A percentile compares a stretch with the other conserved stretches of the same genome.
These are phyloP conservation scores for Apiospora rasikravindrae DNA, from an alignment of 2,329 filamentous ascomycete species.

Conservation along the genomic window DNA sequence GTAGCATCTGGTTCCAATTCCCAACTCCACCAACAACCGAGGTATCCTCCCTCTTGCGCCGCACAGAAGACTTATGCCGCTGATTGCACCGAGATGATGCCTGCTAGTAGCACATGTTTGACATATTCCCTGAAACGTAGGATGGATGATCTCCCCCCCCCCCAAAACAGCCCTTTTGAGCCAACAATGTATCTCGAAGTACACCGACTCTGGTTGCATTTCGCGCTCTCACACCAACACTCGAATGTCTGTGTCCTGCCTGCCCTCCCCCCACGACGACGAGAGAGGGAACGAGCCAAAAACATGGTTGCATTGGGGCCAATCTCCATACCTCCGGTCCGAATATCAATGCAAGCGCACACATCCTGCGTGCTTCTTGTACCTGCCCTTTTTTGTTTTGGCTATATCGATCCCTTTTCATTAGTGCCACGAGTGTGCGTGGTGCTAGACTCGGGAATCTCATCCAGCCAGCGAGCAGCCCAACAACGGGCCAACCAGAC, in stretches of 20 bases:
- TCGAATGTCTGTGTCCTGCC: not conserved
- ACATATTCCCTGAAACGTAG: conserved; percentile 16
- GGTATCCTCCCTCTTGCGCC: not conserved
- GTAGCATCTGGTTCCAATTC: not conserved
- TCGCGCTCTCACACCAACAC: not conserved
- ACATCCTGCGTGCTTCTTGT: not conserved
- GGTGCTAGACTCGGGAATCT: not conserved
- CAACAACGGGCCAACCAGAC: not conserved
- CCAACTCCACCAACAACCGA: conserved; percentile 8
- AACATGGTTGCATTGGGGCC: conserved; percentile 2
- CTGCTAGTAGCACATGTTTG: conserved; percentile 3
- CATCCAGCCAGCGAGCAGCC: not conserved
- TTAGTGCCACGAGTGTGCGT: not conserved
- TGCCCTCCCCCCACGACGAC: not conserved
- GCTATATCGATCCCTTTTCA: not conserved
- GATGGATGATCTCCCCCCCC: not conserved
- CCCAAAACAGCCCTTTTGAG: not conserved
- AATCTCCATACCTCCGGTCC: conserved; percentile 13
- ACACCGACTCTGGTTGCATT: conserved; percentile 13
- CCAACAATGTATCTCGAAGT: not conserved
- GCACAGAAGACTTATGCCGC: not conserved
- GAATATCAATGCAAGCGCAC: not conserved
- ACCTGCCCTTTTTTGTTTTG: not conserved
- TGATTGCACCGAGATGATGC: conserved; percentile 10
- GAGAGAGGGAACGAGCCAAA: not conserved